Conservation (phyloP, 768 basidiomycete genomes). For the Suillus tomentosus region DNA sequence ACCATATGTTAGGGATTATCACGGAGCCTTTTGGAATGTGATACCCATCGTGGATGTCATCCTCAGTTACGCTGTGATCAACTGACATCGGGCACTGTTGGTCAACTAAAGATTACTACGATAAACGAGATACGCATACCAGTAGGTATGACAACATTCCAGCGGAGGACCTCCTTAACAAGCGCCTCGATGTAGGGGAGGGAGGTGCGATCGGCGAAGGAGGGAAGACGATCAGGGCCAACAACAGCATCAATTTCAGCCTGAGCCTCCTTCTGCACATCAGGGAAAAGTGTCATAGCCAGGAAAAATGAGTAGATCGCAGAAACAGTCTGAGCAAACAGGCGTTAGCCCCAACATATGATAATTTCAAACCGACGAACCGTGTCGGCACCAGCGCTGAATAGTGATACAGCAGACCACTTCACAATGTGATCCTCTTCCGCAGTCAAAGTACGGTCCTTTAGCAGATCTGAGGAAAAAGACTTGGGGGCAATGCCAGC, state of each 20-base stretch:
- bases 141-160: conserved; percentile 21
- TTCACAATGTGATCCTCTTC: conserved; percentile 23
- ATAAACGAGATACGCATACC: conserved; percentile 21
- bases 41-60: conserved; percentile 19
- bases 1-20: conserved; percentile 27
- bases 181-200: conserved; percentile 31
- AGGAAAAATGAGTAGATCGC: conserved; percentile 25
- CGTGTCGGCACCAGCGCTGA: conserved; percentile 48
- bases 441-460: conserved; percentile 12
- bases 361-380: conserved; percentile 31
- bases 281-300: conserved; percentile 27
- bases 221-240: conserved; percentile 25
- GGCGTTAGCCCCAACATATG: not conserved
- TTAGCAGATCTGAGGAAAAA: conserved; percentile 19
- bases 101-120: conserved; percentile 47
- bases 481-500: conserved; percentile 21
- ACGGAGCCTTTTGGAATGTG: conserved; percentile 29
- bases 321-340: conserved; percentile 17
- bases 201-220: conserved; percentile 21
- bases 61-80: conserved; percentile 22
- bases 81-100: conserved; percentile 23
- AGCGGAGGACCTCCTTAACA: conserved; percentile 28
- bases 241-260: conserved; percentile 29
- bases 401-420: conserved; percentile 19
- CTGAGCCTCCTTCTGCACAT: conserved; percentile 26